A percentile compares a stretch with the other conserved stretches of the same genome.
phyloP scores from a whole-genome alignment of 306 rosid species.

The Vicia faba region DNA sequence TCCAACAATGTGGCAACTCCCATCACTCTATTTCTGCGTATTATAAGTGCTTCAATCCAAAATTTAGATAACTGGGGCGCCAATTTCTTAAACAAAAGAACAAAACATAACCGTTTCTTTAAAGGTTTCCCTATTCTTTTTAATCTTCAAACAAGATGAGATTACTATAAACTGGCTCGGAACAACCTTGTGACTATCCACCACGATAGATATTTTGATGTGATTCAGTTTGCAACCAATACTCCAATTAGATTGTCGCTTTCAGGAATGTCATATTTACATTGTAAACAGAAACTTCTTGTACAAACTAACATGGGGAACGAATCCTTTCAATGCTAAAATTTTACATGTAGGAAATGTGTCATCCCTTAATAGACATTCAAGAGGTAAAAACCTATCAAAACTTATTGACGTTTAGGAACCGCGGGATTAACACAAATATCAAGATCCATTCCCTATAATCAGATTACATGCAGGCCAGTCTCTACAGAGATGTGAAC shows the following conservation, averaged over 20 bases:
- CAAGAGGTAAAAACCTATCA: constrained; percentile 1
- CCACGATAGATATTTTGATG: background rate
- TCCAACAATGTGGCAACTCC: background rate
- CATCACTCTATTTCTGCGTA: too few relatives aligned
- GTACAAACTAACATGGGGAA: background rate
- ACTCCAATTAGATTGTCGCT: background rate
- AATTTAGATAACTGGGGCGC: too few relatives aligned
- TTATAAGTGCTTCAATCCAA: too few relatives aligned
- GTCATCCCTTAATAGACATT: background rate
- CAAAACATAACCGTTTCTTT: too few relatives aligned
- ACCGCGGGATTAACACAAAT: background rate
- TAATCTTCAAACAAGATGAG: background rate
- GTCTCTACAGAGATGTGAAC: constrained; percentile 6
- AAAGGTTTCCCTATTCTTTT: too few relatives aligned
- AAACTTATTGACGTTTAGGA: background rate
- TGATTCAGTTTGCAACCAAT: background rate
- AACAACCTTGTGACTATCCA: constrained; percentile 2
- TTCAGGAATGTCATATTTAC: constrained; percentile 1
- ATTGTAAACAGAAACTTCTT: background rate
- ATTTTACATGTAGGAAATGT: background rate
- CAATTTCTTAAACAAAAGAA: too few relatives aligned
- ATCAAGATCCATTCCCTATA: constrained; percentile 4
- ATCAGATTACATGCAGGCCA: constrained; percentile 7
- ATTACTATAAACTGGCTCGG: background rate
- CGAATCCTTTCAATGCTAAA: constrained; percentile 10